A percentile compares a stretch with the other conserved stretches of the same genome.
These are phyloP conservation scores for Otatea glauca DNA, from an alignment of 176 grass and related monocot species.

Conservation along the genomic window DNA sequence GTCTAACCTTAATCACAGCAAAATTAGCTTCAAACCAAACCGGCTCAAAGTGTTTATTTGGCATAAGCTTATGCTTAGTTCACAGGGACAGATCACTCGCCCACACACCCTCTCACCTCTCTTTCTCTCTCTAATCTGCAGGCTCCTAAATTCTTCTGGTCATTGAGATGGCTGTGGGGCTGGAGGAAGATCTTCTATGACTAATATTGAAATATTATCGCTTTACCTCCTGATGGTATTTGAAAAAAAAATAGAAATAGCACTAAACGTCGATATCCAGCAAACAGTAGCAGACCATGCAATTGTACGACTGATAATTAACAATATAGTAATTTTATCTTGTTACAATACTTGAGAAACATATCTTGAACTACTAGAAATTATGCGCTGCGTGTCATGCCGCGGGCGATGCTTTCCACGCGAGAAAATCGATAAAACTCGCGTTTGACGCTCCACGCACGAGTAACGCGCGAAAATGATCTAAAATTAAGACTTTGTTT, in stretches of 20 bases:
- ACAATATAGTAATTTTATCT: no score
- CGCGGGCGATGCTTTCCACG: no score
- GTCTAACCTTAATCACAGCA: no score
- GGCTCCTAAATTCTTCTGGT: conserved; percentile 18
- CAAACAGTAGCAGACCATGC: not conserved
- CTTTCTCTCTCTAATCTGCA: conserved; percentile 17
- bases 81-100: not conserved
- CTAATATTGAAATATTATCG: not conserved
- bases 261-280: not conserved
- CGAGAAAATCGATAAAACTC: no score
- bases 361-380: not conserved
- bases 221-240: not conserved
- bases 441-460: no score
- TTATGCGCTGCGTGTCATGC: no score
- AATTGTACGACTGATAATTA: no score
- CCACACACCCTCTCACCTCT: not conserved
- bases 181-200: conserved; percentile 11
- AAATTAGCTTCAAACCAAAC: no score
- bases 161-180: conserved; percentile 10
- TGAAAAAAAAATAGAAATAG: not conserved
- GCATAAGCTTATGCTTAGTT: not conserved
- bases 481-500: no score
- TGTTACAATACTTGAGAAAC: not conserved
- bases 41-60: not conserved
- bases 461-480: no score